Evolutionary conservation across 2,329 filamentous ascomycete genomes (phyloP), one percentile per base, ranked within the genome.

Genomic region (Xylariaceae sp.): DNA sequence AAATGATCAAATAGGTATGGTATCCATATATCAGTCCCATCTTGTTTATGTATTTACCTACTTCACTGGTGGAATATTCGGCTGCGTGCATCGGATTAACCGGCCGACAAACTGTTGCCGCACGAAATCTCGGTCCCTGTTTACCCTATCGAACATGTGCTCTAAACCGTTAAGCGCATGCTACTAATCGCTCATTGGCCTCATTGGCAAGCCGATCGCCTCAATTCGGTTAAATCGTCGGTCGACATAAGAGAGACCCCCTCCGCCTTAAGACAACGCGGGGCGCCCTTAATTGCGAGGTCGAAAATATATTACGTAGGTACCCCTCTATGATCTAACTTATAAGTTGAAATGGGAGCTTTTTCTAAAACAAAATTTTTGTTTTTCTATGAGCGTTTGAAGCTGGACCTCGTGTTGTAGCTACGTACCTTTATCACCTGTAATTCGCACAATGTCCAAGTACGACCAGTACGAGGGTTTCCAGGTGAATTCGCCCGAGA

Each of bases 381-480:
- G 14, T 42, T 40, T 26, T n/a, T 18, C 41, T 18, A 40, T 37
- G 16, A 7, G n/a, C 20, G 23, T 21, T 26, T 41, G 26, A 5
- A 26, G 16, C 7, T 9, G 14, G n/a, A 40, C 18, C 37, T 2
- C 2, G n/a, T n/a, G 42, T 40, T 23, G 12, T 40, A 23, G 19
- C 47, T 19, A 16, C n/a, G n/a, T n/a, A n/a, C 2, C 21, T 9
- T n/a, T 2, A 14, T 18, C 37, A n/a, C 20, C 41, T 19, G 32
- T 51, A 49, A 20, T 21, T 40, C 6, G 32, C 19, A 47, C 63
- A 57, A 83, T 83, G 80, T 74, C 80, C 44, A 80, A 83, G 66
- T 81, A 82, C 65, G 83, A 86, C 40, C 79, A 83, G 63, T 86
- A 85, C 72, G 79, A 77, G 54, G 82, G 84, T 61, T 87, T 86